Evolutionary conservation across 768 basidiomycete species (phyloP), one percentile per base, ranked within the genome.

Genomic region (Gautieria morchelliformis): DNA sequence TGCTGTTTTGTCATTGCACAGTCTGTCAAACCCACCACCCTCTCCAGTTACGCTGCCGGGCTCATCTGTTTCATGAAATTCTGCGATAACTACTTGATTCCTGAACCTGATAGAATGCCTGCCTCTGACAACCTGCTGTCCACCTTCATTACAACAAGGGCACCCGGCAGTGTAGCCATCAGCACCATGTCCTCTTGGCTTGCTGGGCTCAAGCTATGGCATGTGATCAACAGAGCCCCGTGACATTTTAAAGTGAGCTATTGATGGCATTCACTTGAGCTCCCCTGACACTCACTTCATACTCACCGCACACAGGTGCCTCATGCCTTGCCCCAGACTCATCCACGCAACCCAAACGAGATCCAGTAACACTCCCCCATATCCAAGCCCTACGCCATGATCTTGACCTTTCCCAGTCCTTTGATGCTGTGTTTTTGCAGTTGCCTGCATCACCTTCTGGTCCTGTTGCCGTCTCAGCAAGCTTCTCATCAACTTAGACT

Each of bases 401-500:
- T 12, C 63, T 77, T 0, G 59, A 71, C 45, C 50, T 72, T 0
- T 20, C 59, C 0, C 47, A 63, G 19, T 56, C 71, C 0, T 62
- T 66, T 8, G 67, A 74, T 44, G 68, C 70, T 3, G 71, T 72
- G 41, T 74, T 6, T 75, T 66, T 65, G 74, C 73, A 0, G 44
- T 67, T 2, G 72, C 75, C 0, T 39, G 58, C 0, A 53, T 62
- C 0, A 66, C 73, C 6, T 77, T 75, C 54, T 74, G 69, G 68
- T 61, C 63, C 1, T 71, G 69, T 47, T 65, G 69, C 20, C 47
- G 61, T 15, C 55, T 64, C 1, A 62, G 65, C 5, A 61, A 66
- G 48, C 27, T 62, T 3, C 52, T 57, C 17, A 39, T 65, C 8
- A 10, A 48, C 20, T 14, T 10, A 3, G 20, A 20, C 4, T 48